These are phyloP conservation scores for Fraxinus floribunda DNA, from an alignment of 305 asterid genomes.

Conservation along the genomic window DNA sequence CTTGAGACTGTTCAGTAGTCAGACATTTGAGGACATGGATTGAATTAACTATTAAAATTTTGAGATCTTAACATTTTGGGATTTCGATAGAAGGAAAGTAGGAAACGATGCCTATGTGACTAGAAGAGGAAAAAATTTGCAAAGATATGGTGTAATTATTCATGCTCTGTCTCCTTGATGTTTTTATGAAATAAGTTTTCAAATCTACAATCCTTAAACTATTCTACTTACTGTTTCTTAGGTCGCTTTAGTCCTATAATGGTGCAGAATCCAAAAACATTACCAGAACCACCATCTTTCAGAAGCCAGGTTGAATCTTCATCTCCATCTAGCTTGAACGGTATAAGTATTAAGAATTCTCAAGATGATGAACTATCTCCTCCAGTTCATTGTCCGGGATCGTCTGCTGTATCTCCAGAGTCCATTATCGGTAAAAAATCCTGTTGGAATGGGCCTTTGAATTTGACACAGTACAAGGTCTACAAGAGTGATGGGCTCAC, in stretches of 20 bases:
- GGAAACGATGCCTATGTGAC: background rate
- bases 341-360: slow-evolving; percentile 60
- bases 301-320: slow-evolving; percentile 88
- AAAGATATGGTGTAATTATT: background rate
- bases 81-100: background rate
- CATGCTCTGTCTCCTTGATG: background rate
- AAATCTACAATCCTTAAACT: background rate
- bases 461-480: slow-evolving; percentile 74
- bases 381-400: slow-evolving; percentile 61
- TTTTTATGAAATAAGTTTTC: background rate
- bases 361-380: slow-evolving; percentile 80
- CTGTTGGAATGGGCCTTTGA: slow-evolving; percentile 70
- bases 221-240: slow-evolving; percentile 23
- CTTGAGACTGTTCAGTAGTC: background rate
- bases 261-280: slow-evolving; percentile 60
- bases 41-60: background rate
- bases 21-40: background rate
- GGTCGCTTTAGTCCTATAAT: slow-evolving; percentile 65
- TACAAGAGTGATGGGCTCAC: slow-evolving; percentile 68
- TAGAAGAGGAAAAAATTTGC: background rate
- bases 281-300: slow-evolving; percentile 79
- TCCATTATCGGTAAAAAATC: slow-evolving; percentile 56
- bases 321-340: slow-evolving; percentile 82
- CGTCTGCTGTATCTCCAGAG: slow-evolving; percentile 67
- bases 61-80: background rate